phyloP scores from a whole-genome alignment of 352 stramenopile species.

The Globisporangium carolinianum region DNA sequence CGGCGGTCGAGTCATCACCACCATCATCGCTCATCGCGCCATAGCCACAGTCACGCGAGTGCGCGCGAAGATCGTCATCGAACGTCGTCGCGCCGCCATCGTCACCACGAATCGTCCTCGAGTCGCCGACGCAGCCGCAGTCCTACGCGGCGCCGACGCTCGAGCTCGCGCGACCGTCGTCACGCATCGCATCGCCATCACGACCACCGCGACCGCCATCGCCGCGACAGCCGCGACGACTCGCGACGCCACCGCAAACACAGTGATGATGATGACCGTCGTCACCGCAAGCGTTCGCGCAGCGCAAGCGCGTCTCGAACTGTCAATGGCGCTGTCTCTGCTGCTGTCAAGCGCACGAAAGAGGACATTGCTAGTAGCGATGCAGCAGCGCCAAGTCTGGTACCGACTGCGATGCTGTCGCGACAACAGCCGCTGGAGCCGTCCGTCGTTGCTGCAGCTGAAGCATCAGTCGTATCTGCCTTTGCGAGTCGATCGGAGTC shows the following conservation, averaged over 20 bases:
- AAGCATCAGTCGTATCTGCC: background rate
- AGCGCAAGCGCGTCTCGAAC: background rate
- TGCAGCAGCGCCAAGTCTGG: background rate
- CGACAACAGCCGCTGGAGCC: too few species aligned
- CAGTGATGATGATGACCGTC: background rate
- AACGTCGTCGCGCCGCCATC: too few species aligned
- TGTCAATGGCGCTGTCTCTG: background rate
- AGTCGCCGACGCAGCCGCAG: slow-evolving; percentile 14
- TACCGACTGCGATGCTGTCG: background rate
- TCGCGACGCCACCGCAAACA: too few species aligned
- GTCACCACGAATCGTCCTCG: slow-evolving; percentile 3
- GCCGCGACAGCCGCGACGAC: slow-evolving; percentile 12
- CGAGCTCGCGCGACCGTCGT: slow-evolving; percentile 2
- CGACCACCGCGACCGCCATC: slow-evolving; percentile 15
- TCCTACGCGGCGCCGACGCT: slow-evolving; percentile 7
- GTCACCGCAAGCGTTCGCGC: background rate
- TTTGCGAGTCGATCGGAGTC: too few species aligned
- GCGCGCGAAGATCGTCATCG: too few species aligned
- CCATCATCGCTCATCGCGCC: background rate
- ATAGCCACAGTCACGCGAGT: background rate
- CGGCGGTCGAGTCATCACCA: background rate
- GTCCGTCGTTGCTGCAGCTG: background rate
- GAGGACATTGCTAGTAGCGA: background rate
- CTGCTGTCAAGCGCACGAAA: background rate
- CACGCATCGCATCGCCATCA: background rate